Evolutionary conservation across 1,284 basidiomycete genomes (phyloP), one percentile per base, ranked within the genome.

Genomic region (Leccinum griseonigrum): DNA sequence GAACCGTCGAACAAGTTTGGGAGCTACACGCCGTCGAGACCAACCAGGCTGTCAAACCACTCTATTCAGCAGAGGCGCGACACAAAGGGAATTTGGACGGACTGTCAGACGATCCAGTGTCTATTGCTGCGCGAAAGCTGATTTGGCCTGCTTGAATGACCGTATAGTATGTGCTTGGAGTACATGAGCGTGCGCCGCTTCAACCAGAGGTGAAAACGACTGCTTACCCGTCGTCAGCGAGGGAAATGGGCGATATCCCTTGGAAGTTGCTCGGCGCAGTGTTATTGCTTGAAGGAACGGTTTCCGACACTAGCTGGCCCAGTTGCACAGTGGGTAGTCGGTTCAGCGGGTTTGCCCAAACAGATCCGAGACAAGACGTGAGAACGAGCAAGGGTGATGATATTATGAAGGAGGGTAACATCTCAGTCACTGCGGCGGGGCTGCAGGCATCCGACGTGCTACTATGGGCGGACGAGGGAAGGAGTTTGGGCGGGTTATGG

Each of bases 71-170:
- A 52, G 26, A 31, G 9, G 5, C 1, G 46, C 16, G n/a, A 46
- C n/a, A 51, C 48, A 31, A 36, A 43, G 40, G 31, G 40, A 53
- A 62, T 43, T 48, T 26, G 1, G 32, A 70, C 69, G 36, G 48
- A 71, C 70, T 48, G 38, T 72, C 70, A 11, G 89, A 81, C 4
- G 90, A 92, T n/a, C 80, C 91, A 1, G 90, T 91, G 72, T 92
- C 90, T 48, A 92, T 74, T 1, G 83, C 83, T n/a, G 87, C 82
- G 16, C 88, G 85, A 66, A 91, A 88, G 67, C 75, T 83, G 64
- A 89, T 82, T 62, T 79, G 76, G 46, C 89, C 90, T 46, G 80
- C 76, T 62, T 81, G 73, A 54, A 90, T 77, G 51, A 89, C 73
- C 16, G 81, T 76, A 67, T 83, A 91, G 68, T 90, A 92, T 3